These are phyloP conservation scores for Fonsecaea pedrosoi DNA, from an alignment of 2,329 filamentous ascomycete genomes.

Conservation along the genomic window DNA sequence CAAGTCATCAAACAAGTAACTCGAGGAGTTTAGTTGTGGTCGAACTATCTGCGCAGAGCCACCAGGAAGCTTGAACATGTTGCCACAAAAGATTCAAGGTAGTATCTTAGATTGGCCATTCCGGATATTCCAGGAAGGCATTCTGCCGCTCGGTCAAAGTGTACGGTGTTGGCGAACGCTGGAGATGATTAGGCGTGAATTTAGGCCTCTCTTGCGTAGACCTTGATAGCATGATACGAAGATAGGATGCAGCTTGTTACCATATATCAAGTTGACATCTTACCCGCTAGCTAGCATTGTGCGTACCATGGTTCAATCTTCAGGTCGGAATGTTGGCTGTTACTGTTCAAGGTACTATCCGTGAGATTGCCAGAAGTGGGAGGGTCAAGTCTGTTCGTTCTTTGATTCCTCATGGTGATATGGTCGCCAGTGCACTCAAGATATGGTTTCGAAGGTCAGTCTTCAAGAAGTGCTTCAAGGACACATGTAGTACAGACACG, in stretches of 20 bases:
- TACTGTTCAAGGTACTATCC: no score
- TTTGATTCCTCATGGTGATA: no score
- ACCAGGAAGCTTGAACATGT: background rate
- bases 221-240: conserved; percentile 4
- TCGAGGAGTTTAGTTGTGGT: background rate
- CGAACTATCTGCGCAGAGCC: background rate
- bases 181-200: background rate
- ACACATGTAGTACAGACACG: no score
- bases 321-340: no score
- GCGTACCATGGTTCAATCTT: background rate
- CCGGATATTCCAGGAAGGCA: background rate
- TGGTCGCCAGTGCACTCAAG: no score
- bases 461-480: no score
- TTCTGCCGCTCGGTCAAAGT: background rate
- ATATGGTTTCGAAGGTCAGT: no score
- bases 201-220: conserved; percentile 5
- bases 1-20: background rate
- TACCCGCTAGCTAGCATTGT: background rate
- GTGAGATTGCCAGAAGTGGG: no score
- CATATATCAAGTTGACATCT: background rate
- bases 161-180: conserved; percentile 1
- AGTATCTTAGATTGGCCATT: conserved; percentile 1
- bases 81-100: background rate
- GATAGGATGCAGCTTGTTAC: background rate
- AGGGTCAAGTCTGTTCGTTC: no score